Conservation (phyloP, 225 moss, liverwort and hornwort genomes). For the Antitrichia curtipendula region DNA sequence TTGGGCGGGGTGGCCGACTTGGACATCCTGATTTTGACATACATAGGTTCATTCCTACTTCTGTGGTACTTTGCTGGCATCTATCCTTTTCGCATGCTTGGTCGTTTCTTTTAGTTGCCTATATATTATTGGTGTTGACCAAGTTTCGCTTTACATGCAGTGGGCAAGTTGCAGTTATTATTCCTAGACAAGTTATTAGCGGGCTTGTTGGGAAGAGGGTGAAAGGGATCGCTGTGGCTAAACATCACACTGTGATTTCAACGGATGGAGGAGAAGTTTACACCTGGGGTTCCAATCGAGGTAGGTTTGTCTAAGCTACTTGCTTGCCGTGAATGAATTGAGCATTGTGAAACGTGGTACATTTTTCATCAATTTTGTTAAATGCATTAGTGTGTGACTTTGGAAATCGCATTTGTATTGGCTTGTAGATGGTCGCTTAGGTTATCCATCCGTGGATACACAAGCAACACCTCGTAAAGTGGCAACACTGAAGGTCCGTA, state of each 20-base stretch:
- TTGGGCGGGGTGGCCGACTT: constrained; percentile 95
- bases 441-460: constrained; percentile 89
- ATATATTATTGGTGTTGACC: neutral
- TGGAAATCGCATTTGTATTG: neutral
- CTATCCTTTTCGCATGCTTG: neutral
- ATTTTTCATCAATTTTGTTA: neutral
- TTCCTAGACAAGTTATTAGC: constrained; percentile 63
- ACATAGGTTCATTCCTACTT: constrained; percentile 49
- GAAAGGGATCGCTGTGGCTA: constrained; percentile 77
- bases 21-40: constrained; percentile 99
- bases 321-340: neutral
- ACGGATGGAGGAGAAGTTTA: constrained; percentile 83
- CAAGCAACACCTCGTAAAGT: constrained; percentile 94
- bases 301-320: constrained; percentile 17
- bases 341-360: neutral
- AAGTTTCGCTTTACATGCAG: constrained; percentile 26
- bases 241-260: constrained; percentile 89
- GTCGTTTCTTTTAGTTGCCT: neutral
- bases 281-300: constrained; percentile 99
- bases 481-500: constrained; percentile 60
- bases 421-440: constrained; percentile 89
- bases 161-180: constrained; percentile 97
- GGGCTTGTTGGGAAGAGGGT: constrained; percentile 74
- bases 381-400: neutral
- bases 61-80: neutral